Evolutionary conservation across 306 rosid genomes (phyloP), one percentile per base, ranked within the genome.

Genomic region (Hylodesmum podocarpum): DNA sequence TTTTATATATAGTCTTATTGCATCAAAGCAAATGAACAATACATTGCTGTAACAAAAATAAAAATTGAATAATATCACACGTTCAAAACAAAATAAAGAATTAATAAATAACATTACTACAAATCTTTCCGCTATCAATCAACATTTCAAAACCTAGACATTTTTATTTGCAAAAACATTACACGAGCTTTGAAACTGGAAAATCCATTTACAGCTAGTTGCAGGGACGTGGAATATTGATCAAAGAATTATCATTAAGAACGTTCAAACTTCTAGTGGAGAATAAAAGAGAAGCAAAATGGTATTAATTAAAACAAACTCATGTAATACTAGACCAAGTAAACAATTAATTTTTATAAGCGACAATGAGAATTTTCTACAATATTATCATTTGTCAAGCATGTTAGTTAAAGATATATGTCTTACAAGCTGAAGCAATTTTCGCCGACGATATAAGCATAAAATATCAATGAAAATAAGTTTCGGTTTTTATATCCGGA

Each of bases 361-460:
- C 14, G 27, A 47, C 37, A 0, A 19, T 4, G 12, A 11, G 24
- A 50, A 24, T 24, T 50, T 25, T 55, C 13, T 31, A 10, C 33
- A 5, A 1, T 19, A 6, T 13, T 19, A 50, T 6, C 28, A 49
- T 50, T 12, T 14, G 14, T 29, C 44, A 29, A 29, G 29, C 25
- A 29, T 29, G 59, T 29, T 29, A 15, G n/a, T 66, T 34, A 41
- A 58, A 18, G 31, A n/a, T n/a, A n/a, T n/a, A 73, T 58, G 46
- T 43, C 46, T 16, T 0, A 25, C 10, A 29, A 59, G 61, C 19
- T 44, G 71, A 19, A 61, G 16, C 33, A 61, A 6, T 59, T 44
- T 58, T 40, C 70, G 43, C 68, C 46, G 70, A 58, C 33, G 24
- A 40, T 10, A 5, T 67, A 0, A 70, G 61, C 77, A 72, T 55